phyloP scores from a whole-genome alignment of 192 early-diverging fungal genomes.

The Lunasporangiospora selenospora region DNA sequence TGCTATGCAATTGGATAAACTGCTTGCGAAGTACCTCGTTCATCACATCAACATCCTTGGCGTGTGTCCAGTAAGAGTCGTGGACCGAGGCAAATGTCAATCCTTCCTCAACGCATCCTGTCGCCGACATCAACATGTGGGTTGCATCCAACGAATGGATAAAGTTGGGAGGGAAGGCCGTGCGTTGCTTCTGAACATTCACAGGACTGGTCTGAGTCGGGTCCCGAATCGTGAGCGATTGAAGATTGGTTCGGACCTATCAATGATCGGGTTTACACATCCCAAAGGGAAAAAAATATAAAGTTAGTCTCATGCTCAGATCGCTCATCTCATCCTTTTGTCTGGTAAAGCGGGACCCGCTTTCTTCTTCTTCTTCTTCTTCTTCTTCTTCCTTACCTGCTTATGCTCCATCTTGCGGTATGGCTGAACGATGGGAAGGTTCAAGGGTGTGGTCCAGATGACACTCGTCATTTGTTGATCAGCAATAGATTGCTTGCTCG shows the following conservation, averaged over 20 bases:
- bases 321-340: no score
- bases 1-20: slow-evolving; percentile 86
- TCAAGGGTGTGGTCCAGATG: slow-evolving; percentile 96
- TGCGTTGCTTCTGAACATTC: slow-evolving; percentile 90
- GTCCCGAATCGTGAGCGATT: slow-evolving; percentile 80
- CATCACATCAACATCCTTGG: slow-evolving; percentile 89
- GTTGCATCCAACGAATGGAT: slow-evolving; percentile 97
- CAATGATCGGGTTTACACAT: no score
- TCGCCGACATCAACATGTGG: slow-evolving; percentile 96
- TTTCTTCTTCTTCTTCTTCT: no score
- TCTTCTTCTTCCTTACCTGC: slow-evolving; percentile 57
- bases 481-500: slow-evolving; percentile 51
- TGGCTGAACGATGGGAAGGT: slow-evolving; percentile 95
- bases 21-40: slow-evolving; percentile 84
- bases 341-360: no score
- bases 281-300: no score
- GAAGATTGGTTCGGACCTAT: slow-evolving; percentile 72
- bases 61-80: slow-evolving; percentile 99
- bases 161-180: slow-evolving; percentile 98
- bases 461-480: slow-evolving; percentile 83
- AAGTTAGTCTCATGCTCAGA: no score
- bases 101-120: slow-evolving; percentile 78
- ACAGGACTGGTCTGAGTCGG: slow-evolving; percentile 74
- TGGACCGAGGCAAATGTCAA: slow-evolving; percentile 95
- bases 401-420: slow-evolving; percentile 79